Base-by-base conservation (phyloP, 2,329 filamentous ascomycete genomes). In the Verticillium nonalfalfae region DNA sequence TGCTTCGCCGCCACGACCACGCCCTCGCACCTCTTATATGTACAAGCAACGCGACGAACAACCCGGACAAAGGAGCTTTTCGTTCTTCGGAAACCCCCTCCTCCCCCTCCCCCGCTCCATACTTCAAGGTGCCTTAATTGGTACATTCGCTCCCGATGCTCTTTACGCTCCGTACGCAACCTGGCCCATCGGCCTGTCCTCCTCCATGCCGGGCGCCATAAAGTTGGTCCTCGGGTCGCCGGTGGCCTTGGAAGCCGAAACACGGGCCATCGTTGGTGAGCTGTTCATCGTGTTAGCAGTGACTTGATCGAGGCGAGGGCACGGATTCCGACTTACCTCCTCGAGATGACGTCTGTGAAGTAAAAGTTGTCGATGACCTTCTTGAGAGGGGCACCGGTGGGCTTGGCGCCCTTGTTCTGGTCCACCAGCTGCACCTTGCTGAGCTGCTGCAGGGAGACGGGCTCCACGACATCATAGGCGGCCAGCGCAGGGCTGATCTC, bases 191-290 rank as follows among this genome's bases (percentile, higher is more conserved):
- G 84, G 84, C 75, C 78, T 83, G 68, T 86, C 83, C 69, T 86
- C 82, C 70, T 84, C 81, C 74, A 85, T 82, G 60, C 90, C 90
- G 26, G 88, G 81, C 60, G 89, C 89, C 88, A 93, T 89, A 68
- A 91, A 85, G 78, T 93, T 91, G 60, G 87, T 93, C 75, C 90
- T 82, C 61, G 89, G 85, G 78, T 93, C 90, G 64, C 88, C 87
- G 10, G 87, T 88, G 62, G 89, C 90, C 85, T 97, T 98, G 67
- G 93, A 90, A 59, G 91, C 94, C 58, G 93, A 96, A 83, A 93
- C 97, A 73, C 95, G 90, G 63, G 95, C 95, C 95, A 99, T 99
- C 62, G 95, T 99, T 59, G 95, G 93, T 65, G 93, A 97, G 81
- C 93, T 96, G 64, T 18, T 13, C 4, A 55, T n/a, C 15, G 18